A percentile compares a stretch with the other conserved stretches of the same genome.
Evolutionary conservation across 225 moss, liverwort and hornwort species (phyloP).

Genomic region (Lunularia cruciata): DNA sequence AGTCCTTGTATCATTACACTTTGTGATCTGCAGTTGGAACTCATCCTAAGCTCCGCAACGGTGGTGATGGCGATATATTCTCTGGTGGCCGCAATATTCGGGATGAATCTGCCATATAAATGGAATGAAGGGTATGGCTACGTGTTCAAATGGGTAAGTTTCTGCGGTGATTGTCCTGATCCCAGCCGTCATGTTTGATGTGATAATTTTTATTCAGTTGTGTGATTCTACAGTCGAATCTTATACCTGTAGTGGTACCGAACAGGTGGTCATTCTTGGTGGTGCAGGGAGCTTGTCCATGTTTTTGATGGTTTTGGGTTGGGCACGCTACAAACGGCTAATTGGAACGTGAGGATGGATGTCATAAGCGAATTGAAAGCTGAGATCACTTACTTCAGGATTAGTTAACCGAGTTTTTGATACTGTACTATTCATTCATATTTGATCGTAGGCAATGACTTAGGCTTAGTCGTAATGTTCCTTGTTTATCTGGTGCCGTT

Average conservation of each 20-base stretch:
- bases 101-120: conserved; percentile 86
- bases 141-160: conserved; percentile 80
- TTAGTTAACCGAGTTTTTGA: neutral
- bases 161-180: neutral
- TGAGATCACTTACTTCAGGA: neutral
- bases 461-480: too few relatives aligned
- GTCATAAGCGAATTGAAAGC: neutral
- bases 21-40: conserved; percentile 76
- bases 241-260: conserved; percentile 18
- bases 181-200: neutral
- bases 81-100: conserved; percentile 88
- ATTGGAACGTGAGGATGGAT: conserved; percentile 62
- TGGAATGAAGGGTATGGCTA: conserved; percentile 69
- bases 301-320: conserved; percentile 67
- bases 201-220: neutral
- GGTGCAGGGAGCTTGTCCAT: conserved; percentile 44
- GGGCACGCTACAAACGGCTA: conserved; percentile 92
- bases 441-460: too few relatives aligned
- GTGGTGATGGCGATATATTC: conserved; percentile 83
- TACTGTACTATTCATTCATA: neutral
- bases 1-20: too few relatives aligned
- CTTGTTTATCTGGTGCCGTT: too few relatives aligned
- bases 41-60: conserved; percentile 93
- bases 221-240: neutral
- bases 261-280: conserved; percentile 70